Evolutionary conservation across 1,284 basidiomycete species (phyloP).

Genomic region (Tilletiopsis washingtonensis): DNA sequence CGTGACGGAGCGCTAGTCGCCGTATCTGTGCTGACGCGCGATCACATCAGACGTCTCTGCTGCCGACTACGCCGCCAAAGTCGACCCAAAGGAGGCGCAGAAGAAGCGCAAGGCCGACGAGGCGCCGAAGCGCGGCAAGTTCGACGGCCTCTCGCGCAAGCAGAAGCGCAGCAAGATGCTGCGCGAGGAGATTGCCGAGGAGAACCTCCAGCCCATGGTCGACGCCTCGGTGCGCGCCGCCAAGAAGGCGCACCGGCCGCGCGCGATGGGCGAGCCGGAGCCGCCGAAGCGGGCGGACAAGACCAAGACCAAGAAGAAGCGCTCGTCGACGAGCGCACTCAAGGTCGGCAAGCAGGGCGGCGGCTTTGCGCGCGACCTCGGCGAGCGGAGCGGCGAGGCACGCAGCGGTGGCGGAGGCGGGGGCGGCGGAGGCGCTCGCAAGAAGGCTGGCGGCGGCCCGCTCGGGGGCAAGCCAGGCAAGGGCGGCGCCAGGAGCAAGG

Average conservation of each 20-base stretch:
- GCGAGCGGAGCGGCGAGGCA: conserved; percentile 2
- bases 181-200: conserved; percentile 34
- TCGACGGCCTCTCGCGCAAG: conserved; percentile 33
- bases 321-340: not conserved
- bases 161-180: conserved; percentile 33
- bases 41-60: conserved; percentile 1
- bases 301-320: conserved; percentile 1
- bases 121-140: conserved; percentile 10
- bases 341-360: conserved; percentile 2
- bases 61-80: conserved; percentile 26
- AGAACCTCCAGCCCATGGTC: conserved; percentile 9
- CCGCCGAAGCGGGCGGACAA: conserved; percentile 7
- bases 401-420: no score
- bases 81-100: conserved; percentile 9
- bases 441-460: no score
- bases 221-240: conserved; percentile 35
- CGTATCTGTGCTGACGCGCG: not conserved
- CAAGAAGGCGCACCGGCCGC: conserved; percentile 34
- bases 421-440: no score
- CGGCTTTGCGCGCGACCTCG: conserved; percentile 2
- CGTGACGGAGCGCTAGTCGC: not conserved
- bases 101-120: conserved; percentile 13
- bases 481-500: no score
- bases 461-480: no score
- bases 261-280: conserved; percentile 27